Evolutionary conservation across 441 rosid species (phyloP), one percentile per base, ranked within the genome.

Genomic region (Gossypium aridum): DNA sequence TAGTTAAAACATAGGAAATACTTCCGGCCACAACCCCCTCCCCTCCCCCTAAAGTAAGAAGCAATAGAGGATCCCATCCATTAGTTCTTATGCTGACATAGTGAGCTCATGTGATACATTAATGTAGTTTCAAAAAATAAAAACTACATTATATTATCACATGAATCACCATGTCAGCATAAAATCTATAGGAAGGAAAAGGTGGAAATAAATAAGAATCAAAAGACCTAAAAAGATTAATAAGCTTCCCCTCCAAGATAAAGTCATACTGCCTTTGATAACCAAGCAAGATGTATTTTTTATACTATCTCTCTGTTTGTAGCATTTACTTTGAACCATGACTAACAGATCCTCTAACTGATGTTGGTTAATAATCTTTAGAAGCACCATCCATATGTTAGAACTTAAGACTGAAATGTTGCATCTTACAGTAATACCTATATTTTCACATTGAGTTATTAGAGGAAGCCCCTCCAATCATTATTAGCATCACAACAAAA

Each of bases 121-220:
- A 63, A 63, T 63, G 23, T 63, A 63, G 67, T 63, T 31, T 31
- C 51, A 19, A 19, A 13, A 28, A 54, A 53, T 23, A 49, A 49
- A 68, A 68, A 69, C 72, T 49, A 70, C 63, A 54, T 70, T 17
- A 28, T 26, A 51, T n/a, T 22, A 68, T 49, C 22, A 49, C 63
- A 20, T 20, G 39, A 23, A 10, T 68, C 26, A 5, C 43, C n/a
- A 3, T 47, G 59, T 49, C 72, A 31, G 28, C 74, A 70, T 31
- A 55, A 70, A 63, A 63, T 63, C 47, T 34, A 34, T 31, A 31
- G 13, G 47, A 70, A 54, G 26, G 62, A 19, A 55, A 70, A 55
- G 51, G 19, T 31, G 53, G 49, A 55, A 16, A 53, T 53, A 54
- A 54, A 55, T 49, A 70, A 34, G 28, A 55, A 12, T 69, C 28